phyloP scores from a whole-genome alignment of 1,284 basidiomycete genomes.

The Mrakiaceae sp. region DNA sequence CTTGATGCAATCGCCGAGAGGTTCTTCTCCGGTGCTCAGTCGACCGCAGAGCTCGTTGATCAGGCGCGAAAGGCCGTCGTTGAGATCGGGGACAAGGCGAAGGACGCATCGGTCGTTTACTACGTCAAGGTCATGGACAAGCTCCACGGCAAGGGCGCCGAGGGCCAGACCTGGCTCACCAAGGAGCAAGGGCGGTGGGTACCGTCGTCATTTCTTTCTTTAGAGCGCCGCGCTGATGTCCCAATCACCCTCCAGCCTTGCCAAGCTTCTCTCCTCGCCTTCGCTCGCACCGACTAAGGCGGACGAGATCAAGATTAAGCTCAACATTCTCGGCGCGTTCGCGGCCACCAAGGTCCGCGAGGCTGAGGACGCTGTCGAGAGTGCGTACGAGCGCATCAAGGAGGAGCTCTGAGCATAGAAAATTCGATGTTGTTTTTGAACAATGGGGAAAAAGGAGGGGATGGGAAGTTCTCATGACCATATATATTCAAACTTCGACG shows the following conservation, averaged over 20 bases:
- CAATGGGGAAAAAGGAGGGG: background rate
- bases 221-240: background rate
- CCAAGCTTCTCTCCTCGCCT: slow-evolving; percentile 30
- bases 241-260: slow-evolving; percentile 23
- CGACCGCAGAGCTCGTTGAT: slow-evolving; percentile 48
- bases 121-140: slow-evolving; percentile 91
- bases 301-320: slow-evolving; percentile 87
- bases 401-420: slow-evolving; percentile 24
- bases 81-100: slow-evolving; percentile 26
- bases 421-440: background rate
- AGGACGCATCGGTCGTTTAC: slow-evolving; percentile 50
- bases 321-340: slow-evolving; percentile 74
- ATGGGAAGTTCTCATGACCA: too few relatives aligned
- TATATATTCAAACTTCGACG: too few relatives aligned
- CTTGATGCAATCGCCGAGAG: slow-evolving; percentile 67
- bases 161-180: slow-evolving; percentile 62
- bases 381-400: slow-evolving; percentile 22
- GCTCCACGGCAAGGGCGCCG: slow-evolving; percentile 43
- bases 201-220: background rate
- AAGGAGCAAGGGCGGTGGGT: slow-evolving; percentile 76
- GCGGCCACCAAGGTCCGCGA: slow-evolving; percentile 33
- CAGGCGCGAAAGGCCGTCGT: slow-evolving; percentile 39
- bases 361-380: slow-evolving; percentile 16
- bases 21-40: slow-evolving; percentile 53
- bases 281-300: slow-evolving; percentile 61